These are phyloP conservation scores for Candida schatavii DNA, from an alignment of 805 yeast genomes.

Conservation along the genomic window DNA sequence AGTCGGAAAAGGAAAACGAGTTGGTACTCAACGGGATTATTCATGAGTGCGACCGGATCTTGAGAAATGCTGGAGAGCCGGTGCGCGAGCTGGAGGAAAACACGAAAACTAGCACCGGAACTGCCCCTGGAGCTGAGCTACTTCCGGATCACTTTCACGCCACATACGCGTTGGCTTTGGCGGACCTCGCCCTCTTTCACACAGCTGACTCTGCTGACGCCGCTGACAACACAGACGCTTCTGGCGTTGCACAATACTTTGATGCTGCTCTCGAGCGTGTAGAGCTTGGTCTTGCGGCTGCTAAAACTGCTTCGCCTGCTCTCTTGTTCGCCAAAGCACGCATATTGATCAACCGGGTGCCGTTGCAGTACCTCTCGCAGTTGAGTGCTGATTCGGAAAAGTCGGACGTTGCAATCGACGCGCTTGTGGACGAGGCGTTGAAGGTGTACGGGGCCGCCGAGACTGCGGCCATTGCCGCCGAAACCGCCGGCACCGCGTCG, in stretches of 20 bases:
- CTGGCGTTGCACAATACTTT: slow-evolving; percentile 54
- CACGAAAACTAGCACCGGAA: slow-evolving; percentile 10
- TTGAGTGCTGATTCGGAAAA: slow-evolving; percentile 38
- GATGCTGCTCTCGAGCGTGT: slow-evolving; percentile 72
- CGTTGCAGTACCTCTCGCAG: slow-evolving; percentile 53
- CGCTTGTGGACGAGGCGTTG: slow-evolving; percentile 46
- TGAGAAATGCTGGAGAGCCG: slow-evolving; percentile 42
- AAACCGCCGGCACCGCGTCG: slow-evolving; percentile 19
- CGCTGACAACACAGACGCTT: too few species aligned
- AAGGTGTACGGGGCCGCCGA: slow-evolving; percentile 45
- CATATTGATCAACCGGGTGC: slow-evolving; percentile 56
- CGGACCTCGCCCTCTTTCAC: slow-evolving; percentile 60
- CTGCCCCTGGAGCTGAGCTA: slow-evolving; percentile 4
- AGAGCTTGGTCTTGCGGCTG: slow-evolving; percentile 53
- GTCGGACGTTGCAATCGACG: slow-evolving; percentile 17
- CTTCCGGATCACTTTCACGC: slow-evolving; percentile 58
- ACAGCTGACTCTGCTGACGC: slow-evolving; percentile 34
- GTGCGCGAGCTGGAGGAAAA: too few species aligned
- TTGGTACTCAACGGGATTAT: slow-evolving; percentile 74
- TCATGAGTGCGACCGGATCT: slow-evolving; percentile 86
- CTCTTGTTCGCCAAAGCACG: slow-evolving; percentile 54
- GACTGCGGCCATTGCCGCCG: slow-evolving; percentile 3
- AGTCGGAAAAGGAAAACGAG: slow-evolving; percentile 59
- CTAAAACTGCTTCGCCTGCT: slow-evolving; percentile 44
- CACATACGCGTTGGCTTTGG: slow-evolving; percentile 69